Conservation (phyloP, 805 yeast species). For the Kluyveromyces nonfermentans region DNA sequence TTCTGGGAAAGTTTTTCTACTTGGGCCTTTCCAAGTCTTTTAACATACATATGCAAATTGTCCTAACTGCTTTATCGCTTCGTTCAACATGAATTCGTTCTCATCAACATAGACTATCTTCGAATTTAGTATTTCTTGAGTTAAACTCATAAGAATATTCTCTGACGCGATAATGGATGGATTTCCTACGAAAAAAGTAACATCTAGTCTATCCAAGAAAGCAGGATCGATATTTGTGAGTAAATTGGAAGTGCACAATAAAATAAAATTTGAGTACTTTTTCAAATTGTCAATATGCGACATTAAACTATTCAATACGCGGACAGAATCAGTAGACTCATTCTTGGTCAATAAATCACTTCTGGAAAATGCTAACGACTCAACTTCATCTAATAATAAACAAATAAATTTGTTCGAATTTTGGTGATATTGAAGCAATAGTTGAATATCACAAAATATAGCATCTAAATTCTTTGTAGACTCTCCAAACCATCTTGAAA, state of each 20-base stretch:
- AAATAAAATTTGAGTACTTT: slow-evolving; percentile 26
- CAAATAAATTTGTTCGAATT: slow-evolving; percentile 22
- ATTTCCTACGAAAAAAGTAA: slow-evolving; percentile 27
- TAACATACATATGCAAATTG: background rate
- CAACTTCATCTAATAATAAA: slow-evolving; percentile 38
- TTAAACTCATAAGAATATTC: background rate
- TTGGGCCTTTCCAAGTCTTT: background rate
- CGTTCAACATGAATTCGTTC: background rate
- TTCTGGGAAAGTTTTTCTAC: background rate
- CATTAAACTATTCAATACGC: slow-evolving; percentile 37
- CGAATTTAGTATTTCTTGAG: slow-evolving; percentile 1
- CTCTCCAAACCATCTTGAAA: slow-evolving; percentile 41
- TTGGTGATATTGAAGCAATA: slow-evolving; percentile 12
- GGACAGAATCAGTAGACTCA: slow-evolving; percentile 35
- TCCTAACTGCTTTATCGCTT: background rate
- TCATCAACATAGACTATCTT: background rate
- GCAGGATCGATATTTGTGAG: slow-evolving; percentile 34
- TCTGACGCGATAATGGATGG: slow-evolving; percentile 20
- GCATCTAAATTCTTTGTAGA: slow-evolving; percentile 34
- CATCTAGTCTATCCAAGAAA: slow-evolving; percentile 37
- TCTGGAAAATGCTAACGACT: slow-evolving; percentile 37
- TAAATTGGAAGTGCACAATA: slow-evolving; percentile 36
- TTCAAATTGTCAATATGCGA: slow-evolving; percentile 35
- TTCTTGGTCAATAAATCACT: slow-evolving; percentile 27
- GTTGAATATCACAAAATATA: slow-evolving; percentile 30